These are phyloP conservation scores for Stereum hirsutum DNA, from an alignment of 1,284 basidiomycete genomes.

Conservation along the genomic window DNA sequence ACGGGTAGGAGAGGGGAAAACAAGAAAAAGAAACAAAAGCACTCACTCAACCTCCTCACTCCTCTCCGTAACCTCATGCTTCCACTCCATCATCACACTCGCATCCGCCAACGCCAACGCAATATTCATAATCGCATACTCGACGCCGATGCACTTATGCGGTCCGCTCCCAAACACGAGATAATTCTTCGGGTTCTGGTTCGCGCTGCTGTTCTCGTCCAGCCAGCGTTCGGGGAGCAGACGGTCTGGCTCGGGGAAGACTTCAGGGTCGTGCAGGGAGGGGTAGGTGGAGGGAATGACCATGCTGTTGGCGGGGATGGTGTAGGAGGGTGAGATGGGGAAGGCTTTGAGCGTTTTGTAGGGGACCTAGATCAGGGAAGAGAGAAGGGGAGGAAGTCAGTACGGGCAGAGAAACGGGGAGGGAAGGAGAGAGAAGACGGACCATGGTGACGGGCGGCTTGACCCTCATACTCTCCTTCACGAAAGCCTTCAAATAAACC, in stretches of 20 bases:
- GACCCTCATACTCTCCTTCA: slow-evolving; percentile 88
- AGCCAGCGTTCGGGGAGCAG: slow-evolving; percentile 93
- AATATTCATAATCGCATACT: slow-evolving; percentile 93
- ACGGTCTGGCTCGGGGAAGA: slow-evolving; percentile 83
- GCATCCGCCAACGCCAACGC: slow-evolving; percentile 84
- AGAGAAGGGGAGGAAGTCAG: background rate
- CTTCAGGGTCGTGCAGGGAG: slow-evolving; percentile 83
- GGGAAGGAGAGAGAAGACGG: slow-evolving; percentile 12
- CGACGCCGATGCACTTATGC: slow-evolving; percentile 88
- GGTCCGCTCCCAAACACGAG: slow-evolving; percentile 94
- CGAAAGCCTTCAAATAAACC: slow-evolving; percentile 86
- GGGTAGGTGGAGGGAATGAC: slow-evolving; percentile 97
- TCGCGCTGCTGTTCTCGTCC: slow-evolving; percentile 72
- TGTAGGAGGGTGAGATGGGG: slow-evolving; percentile 87
- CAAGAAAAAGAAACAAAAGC: slow-evolving; percentile 2
- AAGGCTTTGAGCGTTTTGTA: slow-evolving; percentile 87
- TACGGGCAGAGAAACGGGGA: background rate
- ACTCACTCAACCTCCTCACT: slow-evolving; percentile 82
- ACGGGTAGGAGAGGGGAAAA: slow-evolving; percentile 5
- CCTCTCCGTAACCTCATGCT: slow-evolving; percentile 75
- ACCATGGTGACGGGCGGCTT: slow-evolving; percentile 94
- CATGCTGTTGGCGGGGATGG: slow-evolving; percentile 88
- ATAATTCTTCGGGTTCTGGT: slow-evolving; percentile 88
- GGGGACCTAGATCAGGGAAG: slow-evolving; percentile 58
- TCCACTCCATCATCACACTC: slow-evolving; percentile 76